Percentiles rank a stretch among this genome's conserved stretches.
These are phyloP conservation scores for Carpinus fangiana DNA, from an alignment of 306 rosid genomes.

Conservation along the genomic window DNA sequence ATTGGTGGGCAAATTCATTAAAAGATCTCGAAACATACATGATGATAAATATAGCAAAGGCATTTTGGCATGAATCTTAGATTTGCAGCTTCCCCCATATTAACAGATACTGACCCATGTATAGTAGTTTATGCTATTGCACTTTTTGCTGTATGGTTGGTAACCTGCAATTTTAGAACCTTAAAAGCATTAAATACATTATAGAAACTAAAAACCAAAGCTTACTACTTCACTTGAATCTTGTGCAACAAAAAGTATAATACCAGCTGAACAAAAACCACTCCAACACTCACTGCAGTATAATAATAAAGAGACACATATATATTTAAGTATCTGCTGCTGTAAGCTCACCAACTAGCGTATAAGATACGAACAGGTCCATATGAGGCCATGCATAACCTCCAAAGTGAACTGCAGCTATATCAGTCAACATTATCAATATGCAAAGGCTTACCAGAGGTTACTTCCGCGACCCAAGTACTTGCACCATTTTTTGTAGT, in stretches of 20 bases:
- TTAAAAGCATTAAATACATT: constrained; percentile 1
- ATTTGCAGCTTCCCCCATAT: constrained; percentile 99
- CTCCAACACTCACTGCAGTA: not conserved
- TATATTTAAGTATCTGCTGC: not conserved
- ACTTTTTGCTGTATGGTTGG: constrained; percentile 99
- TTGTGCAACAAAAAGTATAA: not conserved
- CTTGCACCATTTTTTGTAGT: constrained; percentile 98
- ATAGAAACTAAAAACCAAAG: not conserved
- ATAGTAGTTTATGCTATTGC: constrained; percentile 90
- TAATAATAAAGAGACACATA: not conserved
- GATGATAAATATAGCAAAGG: constrained; percentile 96
- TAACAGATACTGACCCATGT: constrained; percentile 94
- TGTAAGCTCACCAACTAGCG: not conserved
- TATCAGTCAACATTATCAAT: constrained; percentile 23
- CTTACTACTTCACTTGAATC: not conserved
- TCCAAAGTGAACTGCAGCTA: constrained; percentile 5
- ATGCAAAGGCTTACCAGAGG: constrained; percentile 72
- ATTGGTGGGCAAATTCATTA: not conserved
- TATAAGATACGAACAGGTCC: not conserved
- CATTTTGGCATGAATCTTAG: constrained; percentile 99
- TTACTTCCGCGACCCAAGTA: constrained; percentile 95
- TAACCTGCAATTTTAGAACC: constrained; percentile 57
- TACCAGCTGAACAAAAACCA: not conserved
- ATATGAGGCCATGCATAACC: not conserved
- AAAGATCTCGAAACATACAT: constrained; percentile 49